A percentile compares a stretch with the other conserved stretches of the same genome.
phyloP scores from a whole-genome alignment of 192 early-diverging fungal genomes.

The Polychytrium aggregatum region DNA sequence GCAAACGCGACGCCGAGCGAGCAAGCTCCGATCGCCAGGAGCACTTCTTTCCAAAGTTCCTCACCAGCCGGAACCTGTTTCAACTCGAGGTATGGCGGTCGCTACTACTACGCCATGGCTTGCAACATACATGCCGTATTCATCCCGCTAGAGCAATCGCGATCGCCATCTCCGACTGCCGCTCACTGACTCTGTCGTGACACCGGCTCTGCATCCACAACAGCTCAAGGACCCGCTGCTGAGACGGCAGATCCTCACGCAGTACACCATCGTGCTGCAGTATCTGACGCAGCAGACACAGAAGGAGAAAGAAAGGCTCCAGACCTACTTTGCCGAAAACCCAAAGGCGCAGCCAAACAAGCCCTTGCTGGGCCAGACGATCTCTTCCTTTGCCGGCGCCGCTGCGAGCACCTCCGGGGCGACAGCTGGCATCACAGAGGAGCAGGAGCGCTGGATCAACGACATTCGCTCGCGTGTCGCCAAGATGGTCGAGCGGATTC shows the following conservation, averaged over 20 bases:
- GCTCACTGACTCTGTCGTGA: no score
- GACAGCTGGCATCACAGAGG: background rate
- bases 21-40: no score
- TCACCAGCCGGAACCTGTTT: slow-evolving; percentile 60
- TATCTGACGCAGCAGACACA: slow-evolving; percentile 51
- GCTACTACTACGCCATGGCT: no score
- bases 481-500: slow-evolving; percentile 36
- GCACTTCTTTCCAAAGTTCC: slow-evolving; percentile 64
- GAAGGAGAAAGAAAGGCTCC: slow-evolving; percentile 26
- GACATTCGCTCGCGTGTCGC: slow-evolving; percentile 32
- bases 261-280: slow-evolving; percentile 76
- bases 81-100: slow-evolving; percentile 58
- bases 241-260: slow-evolving; percentile 75
- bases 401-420: background rate
- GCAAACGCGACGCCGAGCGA: no score
- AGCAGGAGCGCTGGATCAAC: slow-evolving; percentile 38
- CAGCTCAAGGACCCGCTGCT: slow-evolving; percentile 74
- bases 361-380: slow-evolving; percentile 16
- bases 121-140: no score
- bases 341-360: slow-evolving; percentile 44
- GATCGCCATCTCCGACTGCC: no score
- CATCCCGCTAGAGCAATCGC: no score
- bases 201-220: no score
- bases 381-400: background rate
- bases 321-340: slow-evolving; percentile 14